Base-by-base conservation (phyloP, 208 protist species). In the Hexamita inflata region DNA sequence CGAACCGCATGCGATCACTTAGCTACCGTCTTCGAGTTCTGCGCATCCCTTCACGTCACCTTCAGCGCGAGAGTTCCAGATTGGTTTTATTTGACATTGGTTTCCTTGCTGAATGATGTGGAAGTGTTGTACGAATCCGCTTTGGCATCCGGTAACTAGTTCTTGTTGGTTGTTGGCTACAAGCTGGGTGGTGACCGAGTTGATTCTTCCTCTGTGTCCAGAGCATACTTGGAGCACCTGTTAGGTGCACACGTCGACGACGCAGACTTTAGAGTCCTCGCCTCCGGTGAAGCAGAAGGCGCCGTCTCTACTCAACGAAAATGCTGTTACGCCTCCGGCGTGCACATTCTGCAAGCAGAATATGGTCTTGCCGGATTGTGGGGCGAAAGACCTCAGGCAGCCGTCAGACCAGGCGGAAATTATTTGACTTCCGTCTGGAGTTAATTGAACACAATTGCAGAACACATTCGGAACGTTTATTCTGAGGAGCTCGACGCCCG, bases 391-490 rank as follows among this genome's bases (percentile, higher is more conserved):
- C 28, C 84, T 75, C 28, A 88, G 68, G 1, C 19, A 9, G 24
- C 85, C 85, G 59, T 88, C 85, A 26, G 58, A 73, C 83, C 82
- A 88, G 34, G 65, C 57, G 78, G 38, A 62, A 34, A 79, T 45
- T 0, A 82, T 49, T n/a, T 57, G 58, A 28, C 4, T 35, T 29
- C 77, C 73, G 24, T 76, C 38, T 13, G 0, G 0, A 40, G 58
- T 39, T 34, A 76, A 19, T 1, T 15, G 24, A n/a, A 1, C 0
- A 38, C 24, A 61, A 19, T 58, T 15, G 13, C 0, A 0, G 1
- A 2, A 0, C 0, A 58, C 38, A 58, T 39, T 39, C 2, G 73
- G 73, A 40, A 61, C 57, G 1, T 2, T 1, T 39, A 76, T 58
- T 40, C 73, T 15, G 28, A 76, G 0, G 0, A 61, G 19, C 58